phyloP scores from a whole-genome alignment of 2,329 filamentous ascomycete genomes.

The Ascochyta lentis region DNA sequence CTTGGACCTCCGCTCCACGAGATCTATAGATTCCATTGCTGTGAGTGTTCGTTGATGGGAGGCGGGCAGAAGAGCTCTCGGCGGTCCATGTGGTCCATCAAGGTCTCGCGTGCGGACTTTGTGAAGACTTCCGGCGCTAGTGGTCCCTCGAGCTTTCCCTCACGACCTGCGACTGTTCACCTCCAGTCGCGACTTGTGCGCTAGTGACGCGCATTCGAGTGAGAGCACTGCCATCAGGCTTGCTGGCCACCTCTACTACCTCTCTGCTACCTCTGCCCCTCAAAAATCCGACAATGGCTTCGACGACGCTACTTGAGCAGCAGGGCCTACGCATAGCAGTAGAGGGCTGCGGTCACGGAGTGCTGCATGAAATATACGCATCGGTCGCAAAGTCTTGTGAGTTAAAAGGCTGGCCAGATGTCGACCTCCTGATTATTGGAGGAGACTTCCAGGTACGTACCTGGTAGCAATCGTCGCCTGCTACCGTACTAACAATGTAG shows the following conservation, averaged over 20 bases:
- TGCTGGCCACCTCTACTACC: neutral
- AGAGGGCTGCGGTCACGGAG: conserved; percentile 92
- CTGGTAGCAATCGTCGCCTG: neutral
- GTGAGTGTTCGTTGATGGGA: conserved; percentile 10
- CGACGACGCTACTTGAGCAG: conserved; percentile 30
- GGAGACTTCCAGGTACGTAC: conserved; percentile 84
- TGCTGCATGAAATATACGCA: conserved; percentile 88
- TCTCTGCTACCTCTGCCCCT: neutral
- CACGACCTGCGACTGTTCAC: neutral
- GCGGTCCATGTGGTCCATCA: conserved; percentile 9
- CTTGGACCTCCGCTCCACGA: conserved; percentile 29
- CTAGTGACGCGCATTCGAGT: neutral
- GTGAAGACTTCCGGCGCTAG: conserved; percentile 34
- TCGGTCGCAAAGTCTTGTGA: conserved; percentile 73
- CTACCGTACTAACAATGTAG: conserved; percentile 52
- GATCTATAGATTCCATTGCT: conserved; percentile 29
- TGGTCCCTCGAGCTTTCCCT: conserved; percentile 21
- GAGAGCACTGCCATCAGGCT: neutral
- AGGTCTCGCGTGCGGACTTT: conserved; percentile 19
- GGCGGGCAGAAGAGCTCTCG: conserved; percentile 19
- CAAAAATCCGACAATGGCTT: conserved; percentile 29
- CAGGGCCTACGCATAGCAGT: conserved; percentile 73
- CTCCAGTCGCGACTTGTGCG: neutral
- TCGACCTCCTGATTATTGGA: conserved; percentile 92
- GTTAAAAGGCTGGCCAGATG: conserved; percentile 75